These are phyloP conservation scores for Blumeriella jaapii DNA, from an alignment of 2,329 filamentous ascomycete species.

Conservation along the genomic window DNA sequence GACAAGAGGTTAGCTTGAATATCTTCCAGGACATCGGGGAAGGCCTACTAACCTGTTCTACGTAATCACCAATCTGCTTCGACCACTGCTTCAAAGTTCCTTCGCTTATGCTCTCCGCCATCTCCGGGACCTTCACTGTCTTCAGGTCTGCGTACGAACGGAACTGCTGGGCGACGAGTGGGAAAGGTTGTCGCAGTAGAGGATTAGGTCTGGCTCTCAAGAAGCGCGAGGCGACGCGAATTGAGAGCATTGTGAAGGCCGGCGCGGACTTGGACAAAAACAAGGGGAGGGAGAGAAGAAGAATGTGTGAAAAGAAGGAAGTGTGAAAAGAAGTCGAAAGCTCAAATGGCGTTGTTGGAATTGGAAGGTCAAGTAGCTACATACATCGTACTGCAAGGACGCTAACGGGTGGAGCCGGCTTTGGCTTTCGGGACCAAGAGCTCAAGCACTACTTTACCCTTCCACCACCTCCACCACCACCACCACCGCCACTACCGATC, in stretches of 20 bases:
- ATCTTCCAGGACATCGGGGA: no score
- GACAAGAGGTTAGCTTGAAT: no score
- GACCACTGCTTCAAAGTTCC: conserved; percentile 93
- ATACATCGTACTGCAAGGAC: no score
- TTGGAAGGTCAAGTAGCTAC: no score
- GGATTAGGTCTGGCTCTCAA: conserved; percentile 22
- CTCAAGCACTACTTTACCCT: no score
- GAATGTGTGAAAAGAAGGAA: conserved; percentile 9
- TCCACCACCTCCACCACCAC: no score
- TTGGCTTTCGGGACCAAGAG: no score
- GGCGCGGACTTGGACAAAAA: conserved; percentile 6
- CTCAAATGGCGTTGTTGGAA: no score
- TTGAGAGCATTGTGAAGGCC: conserved; percentile 24
- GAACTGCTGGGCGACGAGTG: conserved; percentile 39
- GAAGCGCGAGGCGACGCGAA: conserved; percentile 26
- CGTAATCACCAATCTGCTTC: conserved; percentile 84
- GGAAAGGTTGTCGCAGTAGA: conserved; percentile 31
- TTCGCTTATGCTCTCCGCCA: conserved; percentile 98
- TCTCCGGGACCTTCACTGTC: conserved; percentile 86
- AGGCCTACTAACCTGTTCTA: no score
- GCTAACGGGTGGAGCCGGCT: no score
- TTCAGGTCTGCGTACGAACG: conserved; percentile 66
- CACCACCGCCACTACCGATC: conserved; percentile 6
- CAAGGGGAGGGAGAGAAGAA: conserved; percentile 14
- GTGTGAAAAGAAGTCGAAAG: no score